A percentile compares a stretch with the other conserved stretches of the same genome.
These are phyloP conservation scores for Zygosaccharomyces sapae DNA, from an alignment of 1,139 yeast species.

Conservation along the genomic window DNA sequence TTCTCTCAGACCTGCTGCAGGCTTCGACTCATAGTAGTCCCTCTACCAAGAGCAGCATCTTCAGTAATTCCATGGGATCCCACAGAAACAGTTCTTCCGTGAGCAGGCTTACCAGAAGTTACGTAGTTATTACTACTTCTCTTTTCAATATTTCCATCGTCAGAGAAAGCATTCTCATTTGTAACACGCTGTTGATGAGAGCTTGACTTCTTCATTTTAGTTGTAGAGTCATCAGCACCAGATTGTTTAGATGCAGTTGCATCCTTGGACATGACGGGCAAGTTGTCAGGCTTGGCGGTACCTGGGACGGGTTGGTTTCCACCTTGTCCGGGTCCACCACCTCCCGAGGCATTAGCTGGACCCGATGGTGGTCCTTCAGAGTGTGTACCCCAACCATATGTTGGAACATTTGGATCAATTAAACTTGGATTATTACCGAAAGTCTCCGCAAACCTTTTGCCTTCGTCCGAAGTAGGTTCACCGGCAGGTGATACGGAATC, in stretches of 20 bases:
- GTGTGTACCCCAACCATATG: constrained; percentile 19
- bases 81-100: constrained; percentile 10
- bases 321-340: not conserved
- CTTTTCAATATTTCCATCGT: not conserved
- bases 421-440: constrained; percentile 26
- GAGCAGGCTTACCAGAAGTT: constrained; percentile 6
- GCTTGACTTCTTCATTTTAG: not conserved
- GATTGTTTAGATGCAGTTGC: not conserved
- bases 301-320: not conserved
- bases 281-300: not conserved
- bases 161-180: no score
- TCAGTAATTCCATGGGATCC: constrained; percentile 9
- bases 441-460: constrained; percentile 3
- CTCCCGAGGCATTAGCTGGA: not conserved
- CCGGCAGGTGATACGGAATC: constrained; percentile 4
- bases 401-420: constrained; percentile 25
- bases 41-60: not conserved
- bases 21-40: not conserved
- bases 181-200: not conserved
- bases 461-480: not conserved
- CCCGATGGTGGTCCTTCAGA: not conserved
- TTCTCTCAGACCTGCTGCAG: not conserved
- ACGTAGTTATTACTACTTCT: constrained; percentile 6
- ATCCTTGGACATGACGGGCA: not conserved
- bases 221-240: not conserved